Evolutionary conservation across 345 rosid genomes (phyloP).

Genomic region (Toxicodendron radicans): DNA sequence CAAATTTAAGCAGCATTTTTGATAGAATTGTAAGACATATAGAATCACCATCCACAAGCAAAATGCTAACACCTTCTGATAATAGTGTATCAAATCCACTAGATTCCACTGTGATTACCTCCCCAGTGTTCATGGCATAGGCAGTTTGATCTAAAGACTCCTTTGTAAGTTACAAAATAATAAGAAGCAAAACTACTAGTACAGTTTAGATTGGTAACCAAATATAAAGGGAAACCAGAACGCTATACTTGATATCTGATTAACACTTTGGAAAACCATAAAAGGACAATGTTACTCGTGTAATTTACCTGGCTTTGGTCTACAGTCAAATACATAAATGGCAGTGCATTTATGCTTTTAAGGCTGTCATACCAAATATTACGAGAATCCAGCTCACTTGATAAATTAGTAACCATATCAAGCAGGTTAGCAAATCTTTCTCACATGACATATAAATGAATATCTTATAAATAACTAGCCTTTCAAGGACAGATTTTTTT

Average conservation of each 20-base stretch:
- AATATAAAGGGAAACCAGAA: not conserved
- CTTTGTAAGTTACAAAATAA: not conserved
- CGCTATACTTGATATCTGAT: not conserved
- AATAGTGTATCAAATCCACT: constrained; percentile 7
- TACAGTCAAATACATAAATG: not conserved
- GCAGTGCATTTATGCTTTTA: constrained; percentile 2
- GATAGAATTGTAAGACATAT: constrained; percentile 37
- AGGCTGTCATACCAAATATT: constrained; percentile 1
- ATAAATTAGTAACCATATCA: constrained; percentile 7
- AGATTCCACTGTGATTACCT: constrained; percentile 24
- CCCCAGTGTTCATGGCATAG: constrained; percentile 25
- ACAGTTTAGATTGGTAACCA: not conserved
- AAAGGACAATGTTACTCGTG: not conserved
- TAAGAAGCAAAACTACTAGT: not conserved
- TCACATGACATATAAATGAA: not conserved
- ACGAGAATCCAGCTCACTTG: not conserved
- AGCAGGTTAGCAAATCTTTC: too few species aligned
- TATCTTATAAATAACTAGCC: constrained; percentile 11
- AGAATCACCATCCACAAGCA: constrained; percentile 46
- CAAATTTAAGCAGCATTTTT: constrained; percentile 36
- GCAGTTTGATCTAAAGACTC: not conserved
- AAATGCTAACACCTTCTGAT: constrained; percentile 21
- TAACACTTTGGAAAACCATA: too few species aligned
- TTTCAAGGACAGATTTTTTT: not conserved
- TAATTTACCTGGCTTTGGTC: not conserved